Evolutionary conservation across 108 stramenopile species (phyloP).

Genomic region (Skeletonema marinoi): DNA sequence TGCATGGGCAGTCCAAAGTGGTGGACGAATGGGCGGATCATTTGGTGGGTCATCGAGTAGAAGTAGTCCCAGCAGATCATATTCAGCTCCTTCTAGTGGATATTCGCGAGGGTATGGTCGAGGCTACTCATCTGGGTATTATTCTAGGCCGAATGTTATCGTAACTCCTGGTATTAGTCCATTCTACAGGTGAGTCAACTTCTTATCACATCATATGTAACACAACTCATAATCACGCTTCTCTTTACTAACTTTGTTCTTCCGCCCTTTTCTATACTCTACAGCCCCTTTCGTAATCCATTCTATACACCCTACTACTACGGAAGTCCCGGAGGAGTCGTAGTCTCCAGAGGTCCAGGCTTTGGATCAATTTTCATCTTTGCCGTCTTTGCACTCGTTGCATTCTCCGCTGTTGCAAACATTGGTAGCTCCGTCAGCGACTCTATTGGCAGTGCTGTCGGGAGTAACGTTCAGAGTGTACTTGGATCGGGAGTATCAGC

Average conservation of each 20-base stretch:
- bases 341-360: slow-evolving; percentile 57
- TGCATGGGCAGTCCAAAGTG: slow-evolving; percentile 65
- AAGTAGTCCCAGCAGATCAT: slow-evolving; percentile 14
- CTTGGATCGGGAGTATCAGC: slow-evolving; percentile 75
- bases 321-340: slow-evolving; percentile 57
- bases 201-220: not conserved
- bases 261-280: not conserved
- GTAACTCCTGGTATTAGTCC: slow-evolving; percentile 54
- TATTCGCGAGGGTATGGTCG: slow-evolving; percentile 38
- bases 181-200: slow-evolving; percentile 44
- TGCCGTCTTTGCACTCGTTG: slow-evolving; percentile 56
- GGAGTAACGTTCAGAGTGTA: slow-evolving; percentile 11
- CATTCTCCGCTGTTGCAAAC: slow-evolving; percentile 19
- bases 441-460: slow-evolving; percentile 25
- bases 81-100: slow-evolving; percentile 29
- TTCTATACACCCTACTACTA: slow-evolving; percentile 46
- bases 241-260: not conserved
- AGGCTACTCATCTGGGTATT: slow-evolving; percentile 49
- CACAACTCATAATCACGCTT: slow-evolving; percentile 16
- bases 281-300: slow-evolving; percentile 24
- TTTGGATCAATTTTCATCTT: slow-evolving; percentile 61
- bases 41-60: slow-evolving; percentile 32
- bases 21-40: slow-evolving; percentile 80
- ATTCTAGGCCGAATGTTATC: slow-evolving; percentile 54
- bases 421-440: slow-evolving; percentile 13